Base-by-base conservation (phyloP, 306 rosid genomes). In the Vachellia pachyceras region DNA sequence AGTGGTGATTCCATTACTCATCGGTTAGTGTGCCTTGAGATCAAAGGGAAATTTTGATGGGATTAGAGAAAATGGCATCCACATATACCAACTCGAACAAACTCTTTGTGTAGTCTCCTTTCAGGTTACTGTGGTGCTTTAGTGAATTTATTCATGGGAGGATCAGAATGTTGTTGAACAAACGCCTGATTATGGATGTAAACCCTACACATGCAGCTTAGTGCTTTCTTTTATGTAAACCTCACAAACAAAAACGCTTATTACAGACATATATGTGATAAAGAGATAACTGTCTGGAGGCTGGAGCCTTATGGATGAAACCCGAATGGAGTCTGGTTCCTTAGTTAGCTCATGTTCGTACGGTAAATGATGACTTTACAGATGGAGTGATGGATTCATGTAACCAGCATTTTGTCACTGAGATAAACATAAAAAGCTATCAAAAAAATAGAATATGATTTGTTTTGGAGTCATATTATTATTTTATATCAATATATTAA, bases 161-260 rank as follows among this genome's bases (percentile, higher is more conserved):
- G 58, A 39, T 80, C 47, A 46, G 50, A 74, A 40, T 29, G 68
- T 42, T 41, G 69, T 39, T 67, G 29, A 63, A 49, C 2, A 5
- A 20, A 10, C 57, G 10, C 22, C n/a, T n/a, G n/a, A n/a, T n/a
- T n/a, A n/a, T n/a, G n/a, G n/a, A n/a, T n/a, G n/a, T n/a, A n/a
- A n/a, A n/a, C n/a, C n/a, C n/a, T n/a, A n/a, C 29, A 37, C 42
- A 65, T 73, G 79, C n/a, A n/a, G 22, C 41, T 70, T 36, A 61
- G 44, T 44, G 45, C 12, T 82, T 46, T 67, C 12, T 44, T 20
- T 17, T n/a, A 20, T 18, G 47, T 33, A 64, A 41, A 40, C 42
- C 8, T 17, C 57, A 46, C 68, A 41, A 73, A 64, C 80, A 81
- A 61, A 75, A n/a, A 69, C 52, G 39, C 57, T 68, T 13, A 13